Percentiles rank a stretch among this genome's conserved stretches.
These are phyloP conservation scores for Phytophthora constricta DNA, from an alignment of 352 stramenopile genomes.

Conservation along the genomic window DNA sequence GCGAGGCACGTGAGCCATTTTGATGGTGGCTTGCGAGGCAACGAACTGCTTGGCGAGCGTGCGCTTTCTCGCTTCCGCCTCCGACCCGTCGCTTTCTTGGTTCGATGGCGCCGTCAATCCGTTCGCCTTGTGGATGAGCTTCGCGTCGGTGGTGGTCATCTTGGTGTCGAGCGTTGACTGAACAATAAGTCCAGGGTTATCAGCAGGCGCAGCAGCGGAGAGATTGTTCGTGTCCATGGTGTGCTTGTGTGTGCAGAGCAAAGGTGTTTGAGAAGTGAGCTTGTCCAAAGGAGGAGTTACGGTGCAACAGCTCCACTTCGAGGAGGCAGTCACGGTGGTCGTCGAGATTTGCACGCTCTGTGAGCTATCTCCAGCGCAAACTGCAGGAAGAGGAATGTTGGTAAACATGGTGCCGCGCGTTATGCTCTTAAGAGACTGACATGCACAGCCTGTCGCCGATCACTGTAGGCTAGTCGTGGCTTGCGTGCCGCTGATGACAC, in stretches of 20 bases:
- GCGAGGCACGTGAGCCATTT: conserved; percentile 6
- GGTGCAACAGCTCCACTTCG: not conserved
- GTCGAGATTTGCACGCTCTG: not conserved
- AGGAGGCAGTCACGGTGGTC: not conserved
- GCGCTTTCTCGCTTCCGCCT: conserved; percentile 7
- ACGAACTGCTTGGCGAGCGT: conserved; percentile 17
- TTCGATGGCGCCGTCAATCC: not conserved
- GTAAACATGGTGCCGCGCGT: not conserved
- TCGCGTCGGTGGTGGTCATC: not conserved
- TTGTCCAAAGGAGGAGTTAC: not conserved
- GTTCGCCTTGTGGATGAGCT: conserved; percentile 17
- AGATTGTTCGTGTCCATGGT: not conserved
- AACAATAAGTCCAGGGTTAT: not conserved
- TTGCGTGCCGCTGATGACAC: not conserved
- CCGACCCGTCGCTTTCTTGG: conserved; percentile 3
- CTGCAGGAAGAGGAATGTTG: not conserved
- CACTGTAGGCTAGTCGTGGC: no score
- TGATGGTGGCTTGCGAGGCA: conserved; percentile 11
- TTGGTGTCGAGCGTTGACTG: conserved; percentile 1
- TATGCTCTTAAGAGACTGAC: not conserved
- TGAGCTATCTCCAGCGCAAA: not conserved
- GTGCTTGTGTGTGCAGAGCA: not conserved
- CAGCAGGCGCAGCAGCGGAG: no score
- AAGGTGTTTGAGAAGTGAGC: not conserved
- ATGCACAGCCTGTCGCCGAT: no score